phyloP scores from a whole-genome alignment of 192 early-diverging fungal genomes.

The Piromyces finnis region DNA sequence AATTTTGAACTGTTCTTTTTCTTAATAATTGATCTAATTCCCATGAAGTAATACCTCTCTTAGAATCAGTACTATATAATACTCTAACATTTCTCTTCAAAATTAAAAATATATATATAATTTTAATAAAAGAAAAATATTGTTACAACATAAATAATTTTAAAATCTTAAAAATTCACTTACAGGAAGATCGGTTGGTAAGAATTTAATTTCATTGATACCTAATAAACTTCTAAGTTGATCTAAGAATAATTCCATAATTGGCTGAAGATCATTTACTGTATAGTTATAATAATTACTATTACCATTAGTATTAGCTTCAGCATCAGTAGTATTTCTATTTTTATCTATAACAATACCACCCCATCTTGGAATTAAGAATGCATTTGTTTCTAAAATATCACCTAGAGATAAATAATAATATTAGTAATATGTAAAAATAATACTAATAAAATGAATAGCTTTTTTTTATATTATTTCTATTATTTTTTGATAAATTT shows the following conservation, averaged over 20 bases:
- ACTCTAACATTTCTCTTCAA: background rate
- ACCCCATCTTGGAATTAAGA: constrained; percentile 88
- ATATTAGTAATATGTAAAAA: no score
- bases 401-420: constrained; percentile 9
- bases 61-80: constrained; percentile 14
- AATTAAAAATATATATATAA: background rate
- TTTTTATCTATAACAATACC: constrained; percentile 47
- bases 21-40: constrained; percentile 65
- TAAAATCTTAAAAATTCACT: background rate
- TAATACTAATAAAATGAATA: no score
- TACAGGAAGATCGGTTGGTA: background rate
- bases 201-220: constrained; percentile 27
- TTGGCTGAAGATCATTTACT: constrained; percentile 33
- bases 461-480: no score
- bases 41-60: constrained; percentile 56
- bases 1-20: constrained; percentile 46
- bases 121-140: background rate
- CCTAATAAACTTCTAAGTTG: constrained; percentile 76
- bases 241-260: constrained; percentile 61
- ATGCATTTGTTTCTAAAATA: constrained; percentile 49
- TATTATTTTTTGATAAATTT: background rate
- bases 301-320: background rate
- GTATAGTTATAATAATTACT: constrained; percentile 10
- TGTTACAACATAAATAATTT: no score
- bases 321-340: constrained; percentile 20